phyloP scores from a whole-genome alignment of 1,139 yeast species.

The Magnusiomyces ingens region DNA sequence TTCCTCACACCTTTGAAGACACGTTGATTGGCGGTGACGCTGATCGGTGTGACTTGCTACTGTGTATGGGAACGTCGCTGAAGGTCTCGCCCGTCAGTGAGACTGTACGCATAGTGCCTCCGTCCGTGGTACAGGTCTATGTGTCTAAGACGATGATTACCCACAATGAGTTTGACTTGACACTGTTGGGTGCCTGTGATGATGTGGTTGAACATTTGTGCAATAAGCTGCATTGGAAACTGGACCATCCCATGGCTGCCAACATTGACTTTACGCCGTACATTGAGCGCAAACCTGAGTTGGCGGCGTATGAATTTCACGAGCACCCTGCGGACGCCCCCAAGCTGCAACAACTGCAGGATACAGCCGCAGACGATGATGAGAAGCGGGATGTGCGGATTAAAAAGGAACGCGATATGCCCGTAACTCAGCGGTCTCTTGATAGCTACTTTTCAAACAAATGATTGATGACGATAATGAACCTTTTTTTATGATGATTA shows the following conservation, averaged over 20 bases:
- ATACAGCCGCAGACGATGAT: too few species aligned
- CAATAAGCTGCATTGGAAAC: slow-evolving; percentile 57
- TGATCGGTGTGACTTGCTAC: slow-evolving; percentile 64
- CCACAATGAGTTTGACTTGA: slow-evolving; percentile 75
- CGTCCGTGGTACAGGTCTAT: slow-evolving; percentile 71
- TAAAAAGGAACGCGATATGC: too few species aligned
- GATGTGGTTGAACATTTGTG: slow-evolving; percentile 69
- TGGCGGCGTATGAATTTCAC: slow-evolving; percentile 22
- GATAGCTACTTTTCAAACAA: too few species aligned
- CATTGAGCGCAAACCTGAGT: slow-evolving; percentile 21
- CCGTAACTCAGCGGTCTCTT: too few species aligned
- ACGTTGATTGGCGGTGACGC: slow-evolving; percentile 45
- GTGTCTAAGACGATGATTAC: slow-evolving; percentile 76
- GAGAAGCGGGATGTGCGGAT: too few species aligned
- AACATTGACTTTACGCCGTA: slow-evolving; percentile 17
- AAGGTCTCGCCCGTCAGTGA: slow-evolving; percentile 96
- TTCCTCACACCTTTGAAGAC: slow-evolving; percentile 69
- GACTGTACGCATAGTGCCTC: slow-evolving; percentile 69
- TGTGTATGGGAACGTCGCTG: slow-evolving; percentile 88
- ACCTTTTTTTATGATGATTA: background rate
- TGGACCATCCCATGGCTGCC: slow-evolving; percentile 47
- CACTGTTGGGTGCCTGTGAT: slow-evolving; percentile 79
- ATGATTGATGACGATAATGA: slow-evolving; percentile 1
- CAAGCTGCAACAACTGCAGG: too few species aligned
- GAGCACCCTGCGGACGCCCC: background rate